Evolutionary conservation across 108 stramenopile species (phyloP).

Genomic region (Discostella pseudostelligera): DNA sequence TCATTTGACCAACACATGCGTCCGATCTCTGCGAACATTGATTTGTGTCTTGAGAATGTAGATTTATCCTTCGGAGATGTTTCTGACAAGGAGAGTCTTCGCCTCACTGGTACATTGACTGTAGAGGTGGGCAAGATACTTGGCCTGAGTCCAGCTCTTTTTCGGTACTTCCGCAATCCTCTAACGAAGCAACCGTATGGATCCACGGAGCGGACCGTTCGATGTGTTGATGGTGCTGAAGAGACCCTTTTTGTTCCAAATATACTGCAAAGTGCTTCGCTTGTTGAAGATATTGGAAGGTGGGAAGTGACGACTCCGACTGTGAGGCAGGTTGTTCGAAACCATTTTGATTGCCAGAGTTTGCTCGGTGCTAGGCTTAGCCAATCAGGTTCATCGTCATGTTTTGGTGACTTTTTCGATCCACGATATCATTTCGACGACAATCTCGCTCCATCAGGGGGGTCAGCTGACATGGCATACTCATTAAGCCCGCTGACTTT

Average conservation of each 20-base stretch:
- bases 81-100: constrained; percentile 38
- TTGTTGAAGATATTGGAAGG: not conserved
- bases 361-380: constrained; percentile 40
- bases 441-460: constrained; percentile 18
- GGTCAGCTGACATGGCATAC: constrained; percentile 38
- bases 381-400: constrained; percentile 23
- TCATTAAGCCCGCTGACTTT: constrained; percentile 46
- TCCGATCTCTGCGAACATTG: constrained; percentile 74
- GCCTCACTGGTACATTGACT: constrained; percentile 29
- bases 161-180: constrained; percentile 70
- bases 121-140: constrained; percentile 58
- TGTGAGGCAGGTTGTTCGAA: constrained; percentile 43
- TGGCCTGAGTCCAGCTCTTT: constrained; percentile 68
- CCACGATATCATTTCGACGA: constrained; percentile 47
- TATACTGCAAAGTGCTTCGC: constrained; percentile 17
- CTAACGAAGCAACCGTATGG: constrained; percentile 59
- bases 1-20: constrained; percentile 67
- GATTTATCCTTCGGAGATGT: constrained; percentile 74
- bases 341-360: constrained; percentile 51
- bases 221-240: constrained; percentile 39
- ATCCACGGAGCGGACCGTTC: constrained; percentile 27
- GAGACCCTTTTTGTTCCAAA: constrained; percentile 32
- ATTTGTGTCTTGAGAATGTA: constrained; percentile 69
- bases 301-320: constrained; percentile 50
- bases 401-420: constrained; percentile 64